Conservation (phyloP, 805 yeast species). For the Zygoascus bituminiphila region DNA sequence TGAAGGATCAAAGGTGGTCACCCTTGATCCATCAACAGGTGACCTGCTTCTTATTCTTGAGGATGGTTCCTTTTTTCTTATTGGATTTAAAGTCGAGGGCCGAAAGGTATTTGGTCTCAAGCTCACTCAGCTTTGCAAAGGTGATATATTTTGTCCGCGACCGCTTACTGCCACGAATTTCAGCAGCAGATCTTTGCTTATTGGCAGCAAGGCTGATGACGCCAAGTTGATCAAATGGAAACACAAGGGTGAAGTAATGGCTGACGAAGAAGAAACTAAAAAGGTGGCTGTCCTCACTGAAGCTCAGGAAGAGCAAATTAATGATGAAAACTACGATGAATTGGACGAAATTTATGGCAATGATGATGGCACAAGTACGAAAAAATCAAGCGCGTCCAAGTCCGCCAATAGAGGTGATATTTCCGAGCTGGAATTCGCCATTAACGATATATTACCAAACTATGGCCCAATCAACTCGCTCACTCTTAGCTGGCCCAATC, state of each 20-base stretch:
- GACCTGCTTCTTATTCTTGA: slow-evolving; percentile 36
- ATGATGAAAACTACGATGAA: slow-evolving; percentile 25
- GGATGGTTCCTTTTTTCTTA: slow-evolving; percentile 37
- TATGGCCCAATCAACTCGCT: slow-evolving; percentile 69
- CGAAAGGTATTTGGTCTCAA: slow-evolving; percentile 26
- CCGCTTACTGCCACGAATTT: slow-evolving; percentile 38
- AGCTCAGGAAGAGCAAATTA: slow-evolving; percentile 1
- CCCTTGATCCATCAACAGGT: slow-evolving; percentile 26
- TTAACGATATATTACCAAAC: slow-evolving; percentile 49
- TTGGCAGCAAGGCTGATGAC: slow-evolving; percentile 55
- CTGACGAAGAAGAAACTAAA: neutral
- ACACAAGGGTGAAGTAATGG: slow-evolving; percentile 11
- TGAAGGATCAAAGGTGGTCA: slow-evolving; percentile 41
- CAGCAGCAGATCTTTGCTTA: slow-evolving; percentile 41
- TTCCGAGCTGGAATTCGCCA: slow-evolving; percentile 28
- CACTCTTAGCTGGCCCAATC: slow-evolving; percentile 52
- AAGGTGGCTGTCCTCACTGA: neutral
- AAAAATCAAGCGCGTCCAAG: neutral
- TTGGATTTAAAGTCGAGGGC: slow-evolving; percentile 34
- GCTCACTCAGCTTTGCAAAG: slow-evolving; percentile 10
- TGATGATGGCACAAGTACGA: neutral
- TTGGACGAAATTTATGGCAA: slow-evolving; percentile 24
- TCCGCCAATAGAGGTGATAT: neutral
- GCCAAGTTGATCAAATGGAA: slow-evolving; percentile 42
- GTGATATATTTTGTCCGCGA: slow-evolving; percentile 22